phyloP scores from a whole-genome alignment of 1,284 basidiomycete species.

The Xerocomus minutiporus region DNA sequence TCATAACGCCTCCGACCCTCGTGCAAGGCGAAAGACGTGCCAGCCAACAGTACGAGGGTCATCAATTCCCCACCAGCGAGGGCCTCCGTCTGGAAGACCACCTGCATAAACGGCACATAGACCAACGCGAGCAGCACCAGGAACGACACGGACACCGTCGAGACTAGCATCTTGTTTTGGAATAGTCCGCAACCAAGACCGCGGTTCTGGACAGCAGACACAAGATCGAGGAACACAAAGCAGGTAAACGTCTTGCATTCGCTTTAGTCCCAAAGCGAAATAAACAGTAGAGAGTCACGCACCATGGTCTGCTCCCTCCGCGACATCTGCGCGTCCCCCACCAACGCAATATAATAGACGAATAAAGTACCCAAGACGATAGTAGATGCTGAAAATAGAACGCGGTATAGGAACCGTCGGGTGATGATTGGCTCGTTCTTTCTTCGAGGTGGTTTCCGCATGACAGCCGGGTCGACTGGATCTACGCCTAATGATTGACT shows the following conservation, averaged over 20 bases:
- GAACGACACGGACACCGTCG: conserved; percentile 83
- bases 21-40: conserved; percentile 67
- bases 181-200: conserved; percentile 76
- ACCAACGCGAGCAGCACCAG: conserved; percentile 81
- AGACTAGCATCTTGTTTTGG: conserved; percentile 85
- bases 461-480: conserved; percentile 87
- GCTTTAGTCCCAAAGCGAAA: neutral
- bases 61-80: conserved; percentile 67
- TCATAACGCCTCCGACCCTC: conserved; percentile 82
- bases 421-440: conserved; percentile 90
- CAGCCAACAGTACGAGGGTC: conserved; percentile 70
- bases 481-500: conserved; percentile 96
- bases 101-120: conserved; percentile 88
- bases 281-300: conserved; percentile 22
- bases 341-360: conserved; percentile 79
- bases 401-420: conserved; percentile 66
- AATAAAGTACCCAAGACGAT: conserved; percentile 89
- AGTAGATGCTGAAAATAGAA: conserved; percentile 86
- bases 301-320: conserved; percentile 93
- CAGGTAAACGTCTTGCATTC: conserved; percentile 81
- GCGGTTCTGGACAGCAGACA: conserved; percentile 91
- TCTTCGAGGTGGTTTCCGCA: conserved; percentile 82
- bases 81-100: conserved; percentile 90
- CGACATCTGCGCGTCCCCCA: conserved; percentile 72
- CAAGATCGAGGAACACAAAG: conserved; percentile 95